phyloP scores from a whole-genome alignment of 2,329 filamentous ascomycete genomes.

The Monosporascus ibericus region DNA sequence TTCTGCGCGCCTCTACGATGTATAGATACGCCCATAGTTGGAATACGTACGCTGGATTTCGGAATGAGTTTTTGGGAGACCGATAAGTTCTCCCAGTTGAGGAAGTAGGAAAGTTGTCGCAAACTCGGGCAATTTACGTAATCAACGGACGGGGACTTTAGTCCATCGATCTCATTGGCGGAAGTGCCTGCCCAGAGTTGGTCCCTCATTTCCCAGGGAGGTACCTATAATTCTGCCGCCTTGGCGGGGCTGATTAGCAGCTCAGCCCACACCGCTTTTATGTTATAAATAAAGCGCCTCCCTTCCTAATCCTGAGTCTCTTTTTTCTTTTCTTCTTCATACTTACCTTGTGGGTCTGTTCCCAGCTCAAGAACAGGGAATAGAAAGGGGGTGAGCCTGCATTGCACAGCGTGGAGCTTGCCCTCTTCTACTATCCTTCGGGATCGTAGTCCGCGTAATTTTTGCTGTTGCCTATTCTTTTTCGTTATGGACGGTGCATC shows the following conservation, averaged over 20 bases:
- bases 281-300: constrained; percentile 7
- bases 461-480: constrained; percentile 27
- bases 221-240: background rate
- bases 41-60: too few species aligned
- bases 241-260: background rate
- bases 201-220: too few species aligned
- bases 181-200: too few species aligned
- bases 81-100: too few species aligned
- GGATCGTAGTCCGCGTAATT: constrained; percentile 27
- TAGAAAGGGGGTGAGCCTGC: constrained; percentile 37
- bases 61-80: too few species aligned
- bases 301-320: constrained; percentile 4
- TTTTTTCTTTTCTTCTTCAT: constrained; percentile 22
- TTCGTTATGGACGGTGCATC: constrained; percentile 30
- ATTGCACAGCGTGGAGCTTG: constrained; percentile 52
- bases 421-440: constrained; percentile 27
- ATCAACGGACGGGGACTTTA: too few species aligned
- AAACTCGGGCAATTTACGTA: too few species aligned
- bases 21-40: too few species aligned
- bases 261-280: constrained; percentile 3
- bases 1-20: too few species aligned
- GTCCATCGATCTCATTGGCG: too few species aligned
- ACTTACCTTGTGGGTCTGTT: constrained; percentile 29
- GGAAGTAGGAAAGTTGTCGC: too few species aligned
- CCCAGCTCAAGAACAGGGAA: constrained; percentile 22